A percentile compares a stretch with the other conserved stretches of the same genome.
phyloP scores from a whole-genome alignment of 371 early-diverging fungal genomes.

The Mucor indicus region DNA sequence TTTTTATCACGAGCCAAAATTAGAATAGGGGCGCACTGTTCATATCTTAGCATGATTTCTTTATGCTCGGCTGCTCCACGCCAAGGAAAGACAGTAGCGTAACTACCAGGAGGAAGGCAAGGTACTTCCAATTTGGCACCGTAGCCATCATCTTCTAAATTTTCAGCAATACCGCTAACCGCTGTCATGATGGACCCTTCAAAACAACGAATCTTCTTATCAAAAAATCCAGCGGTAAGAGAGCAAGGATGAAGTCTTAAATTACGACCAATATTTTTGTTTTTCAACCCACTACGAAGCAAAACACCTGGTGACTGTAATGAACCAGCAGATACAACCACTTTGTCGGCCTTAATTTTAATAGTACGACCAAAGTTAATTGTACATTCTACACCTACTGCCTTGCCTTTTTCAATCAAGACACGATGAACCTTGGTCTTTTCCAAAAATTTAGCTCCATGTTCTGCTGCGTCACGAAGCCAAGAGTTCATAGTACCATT shows the following conservation, averaged over 20 bases:
- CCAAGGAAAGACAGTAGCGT: constrained; percentile 53
- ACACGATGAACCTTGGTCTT: constrained; percentile 56
- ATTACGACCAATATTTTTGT: constrained; percentile 70
- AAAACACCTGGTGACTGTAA: constrained; percentile 69
- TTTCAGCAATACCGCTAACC: constrained; percentile 49
- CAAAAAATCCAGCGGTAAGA: constrained; percentile 62
- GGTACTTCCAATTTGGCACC: constrained; percentile 73
- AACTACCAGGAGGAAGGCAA: constrained; percentile 54
- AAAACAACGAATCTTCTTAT: constrained; percentile 41
- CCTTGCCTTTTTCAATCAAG: constrained; percentile 46
- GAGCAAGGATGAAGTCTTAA: constrained; percentile 66
- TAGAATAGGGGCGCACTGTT: constrained; percentile 49
- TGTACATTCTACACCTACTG: constrained; percentile 48
- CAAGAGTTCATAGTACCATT: constrained; percentile 66
- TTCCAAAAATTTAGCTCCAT: constrained; percentile 63
- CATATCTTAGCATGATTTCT: constrained; percentile 47
- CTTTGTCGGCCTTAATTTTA: constrained; percentile 45
- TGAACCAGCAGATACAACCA: constrained; percentile 67
- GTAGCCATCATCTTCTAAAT: constrained; percentile 56
- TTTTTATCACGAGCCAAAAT: constrained; percentile 72
- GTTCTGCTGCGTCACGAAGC: constrained; percentile 62
- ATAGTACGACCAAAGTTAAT: constrained; percentile 19
- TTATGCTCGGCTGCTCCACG: constrained; percentile 54
- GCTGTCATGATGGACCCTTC: constrained; percentile 75
- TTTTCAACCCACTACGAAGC: constrained; percentile 62